Conservation (phyloP, 2,329 filamentous ascomycete species). For the Phialocephala subalpina region DNA sequence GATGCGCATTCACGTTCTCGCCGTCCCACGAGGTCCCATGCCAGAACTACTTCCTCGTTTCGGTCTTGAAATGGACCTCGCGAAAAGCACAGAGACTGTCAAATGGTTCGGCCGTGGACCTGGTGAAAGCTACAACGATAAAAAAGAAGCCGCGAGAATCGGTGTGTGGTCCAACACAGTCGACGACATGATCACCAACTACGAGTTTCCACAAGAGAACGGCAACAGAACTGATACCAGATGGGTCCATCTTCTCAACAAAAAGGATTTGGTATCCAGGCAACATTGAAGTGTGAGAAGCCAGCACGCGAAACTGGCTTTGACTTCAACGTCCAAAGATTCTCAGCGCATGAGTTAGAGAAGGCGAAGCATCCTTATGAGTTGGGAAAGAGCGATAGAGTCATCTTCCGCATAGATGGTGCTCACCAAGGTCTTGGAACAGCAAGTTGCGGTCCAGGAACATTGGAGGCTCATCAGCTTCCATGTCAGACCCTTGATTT, state of each 20-base stretch:
- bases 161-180: constrained; percentile 42
- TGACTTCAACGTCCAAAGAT: constrained; percentile 60
- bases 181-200: constrained; percentile 61
- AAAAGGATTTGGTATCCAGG: constrained; percentile 31
- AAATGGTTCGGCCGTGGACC: constrained; percentile 74
- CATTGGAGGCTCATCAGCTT: constrained; percentile 19
- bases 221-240: constrained; percentile 68
- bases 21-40: constrained; percentile 54
- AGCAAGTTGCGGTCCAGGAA: constrained; percentile 52
- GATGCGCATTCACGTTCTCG: constrained; percentile 55
- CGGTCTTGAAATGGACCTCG: constrained; percentile 64
- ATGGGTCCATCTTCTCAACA: constrained; percentile 56
- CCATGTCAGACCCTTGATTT: constrained; percentile 24
- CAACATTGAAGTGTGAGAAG: constrained; percentile 45
- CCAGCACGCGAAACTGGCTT: constrained; percentile 49
- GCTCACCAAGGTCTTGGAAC: constrained; percentile 58
- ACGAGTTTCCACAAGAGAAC: constrained; percentile 74
- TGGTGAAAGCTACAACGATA: constrained; percentile 72
- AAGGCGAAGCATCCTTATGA: constrained; percentile 70
- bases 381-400: constrained; percentile 57
- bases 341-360: constrained; percentile 62
- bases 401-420: constrained; percentile 51
- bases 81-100: constrained; percentile 54
- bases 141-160: constrained; percentile 51
- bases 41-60: constrained; percentile 67